Conservation (phyloP, 306 rosid genomes). For the Hippophae gyantsensis region DNA sequence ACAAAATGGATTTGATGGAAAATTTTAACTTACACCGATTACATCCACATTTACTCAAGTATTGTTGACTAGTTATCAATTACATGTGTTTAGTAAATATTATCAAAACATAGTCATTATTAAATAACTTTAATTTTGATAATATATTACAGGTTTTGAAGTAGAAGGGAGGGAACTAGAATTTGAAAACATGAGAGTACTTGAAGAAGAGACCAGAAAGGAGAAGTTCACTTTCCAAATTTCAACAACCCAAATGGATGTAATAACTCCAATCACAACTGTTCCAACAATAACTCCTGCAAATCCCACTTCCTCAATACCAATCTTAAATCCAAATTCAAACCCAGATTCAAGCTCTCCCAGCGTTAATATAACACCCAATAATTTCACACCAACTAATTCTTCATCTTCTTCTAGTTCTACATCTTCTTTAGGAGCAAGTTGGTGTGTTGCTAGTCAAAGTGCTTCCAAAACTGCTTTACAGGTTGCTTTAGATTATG, state of each 20-base stretch:
- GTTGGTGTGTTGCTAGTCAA: constrained; percentile 79
- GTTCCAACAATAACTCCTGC: constrained; percentile 56
- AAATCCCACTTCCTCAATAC: constrained; percentile 31
- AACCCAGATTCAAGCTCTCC: constrained; percentile 58
- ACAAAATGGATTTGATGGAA: too few species aligned
- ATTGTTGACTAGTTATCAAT: too few species aligned
- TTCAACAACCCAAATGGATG: constrained; percentile 44
- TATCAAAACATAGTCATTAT: neutral
- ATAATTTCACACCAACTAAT: constrained; percentile 22
- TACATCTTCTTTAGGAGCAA: constrained; percentile 29
- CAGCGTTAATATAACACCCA: constrained; percentile 30
- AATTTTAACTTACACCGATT: too few species aligned
- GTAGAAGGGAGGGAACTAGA: constrained; percentile 28
- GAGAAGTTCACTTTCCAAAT: constrained; percentile 24
- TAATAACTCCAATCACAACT: constrained; percentile 71
- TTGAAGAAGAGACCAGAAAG: constrained; percentile 19
- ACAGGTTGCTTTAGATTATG: constrained; percentile 84
- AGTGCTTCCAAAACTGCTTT: constrained; percentile 38
- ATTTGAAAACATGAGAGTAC: too few species aligned
- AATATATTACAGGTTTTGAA: constrained; percentile 41
- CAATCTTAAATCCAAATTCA: constrained; percentile 50
- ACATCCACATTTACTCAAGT: too few species aligned
- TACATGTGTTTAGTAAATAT: too few species aligned
- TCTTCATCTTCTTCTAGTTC: constrained; percentile 24
- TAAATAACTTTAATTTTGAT: constrained; percentile 26